Percentiles rank a stretch among this genome's conserved stretches.
phyloP scores from a whole-genome alignment of 306 rosid genomes.

The Senna siamea region DNA sequence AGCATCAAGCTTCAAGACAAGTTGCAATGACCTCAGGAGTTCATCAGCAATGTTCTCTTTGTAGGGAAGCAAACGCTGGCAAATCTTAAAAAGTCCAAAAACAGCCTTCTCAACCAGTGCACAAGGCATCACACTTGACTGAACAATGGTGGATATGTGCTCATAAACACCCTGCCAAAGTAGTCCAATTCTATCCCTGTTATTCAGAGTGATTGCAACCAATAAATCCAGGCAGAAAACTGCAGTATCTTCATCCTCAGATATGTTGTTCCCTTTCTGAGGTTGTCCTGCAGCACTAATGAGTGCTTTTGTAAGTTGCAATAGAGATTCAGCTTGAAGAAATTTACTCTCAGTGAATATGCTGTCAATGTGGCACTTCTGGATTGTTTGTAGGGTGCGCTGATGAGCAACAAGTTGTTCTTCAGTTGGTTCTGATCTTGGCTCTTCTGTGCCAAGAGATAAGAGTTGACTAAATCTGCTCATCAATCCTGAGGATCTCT shows the following conservation, averaged over 20 bases:
- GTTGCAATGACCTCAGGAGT: conserved; percentile 88
- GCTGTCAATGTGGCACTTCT: conserved; percentile 85
- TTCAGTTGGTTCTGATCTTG: conserved; percentile 80
- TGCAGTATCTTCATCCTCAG: conserved; percentile 84
- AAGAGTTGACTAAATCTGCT: conserved; percentile 94
- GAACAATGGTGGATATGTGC: conserved; percentile 84
- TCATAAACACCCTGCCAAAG: conserved; percentile 95
- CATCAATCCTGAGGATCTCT: conserved; percentile 87
- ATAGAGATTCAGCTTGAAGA: conserved; percentile 88
- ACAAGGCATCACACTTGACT: conserved; percentile 89
- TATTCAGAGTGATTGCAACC: conserved; percentile 84
- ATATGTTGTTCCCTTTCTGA: conserved; percentile 70
- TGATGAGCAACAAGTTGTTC: conserved; percentile 94
- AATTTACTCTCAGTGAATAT: conserved; percentile 91
- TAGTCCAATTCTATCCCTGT: conserved; percentile 91
- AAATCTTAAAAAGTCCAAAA: conserved; percentile 87
- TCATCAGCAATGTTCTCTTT: conserved; percentile 95
- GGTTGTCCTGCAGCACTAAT: conserved; percentile 75
- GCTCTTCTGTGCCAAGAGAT: conserved; percentile 90
- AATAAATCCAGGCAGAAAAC: conserved; percentile 92
- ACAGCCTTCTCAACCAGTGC: conserved; percentile 94
- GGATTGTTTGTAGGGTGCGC: conserved; percentile 77
- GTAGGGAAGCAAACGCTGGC: conserved; percentile 96
- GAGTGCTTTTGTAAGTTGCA: conserved; percentile 85
- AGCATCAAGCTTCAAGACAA: conserved; percentile 96